phyloP scores from a whole-genome alignment of 2,329 filamentous ascomycete genomes.

The Passalora sequoiae region DNA sequence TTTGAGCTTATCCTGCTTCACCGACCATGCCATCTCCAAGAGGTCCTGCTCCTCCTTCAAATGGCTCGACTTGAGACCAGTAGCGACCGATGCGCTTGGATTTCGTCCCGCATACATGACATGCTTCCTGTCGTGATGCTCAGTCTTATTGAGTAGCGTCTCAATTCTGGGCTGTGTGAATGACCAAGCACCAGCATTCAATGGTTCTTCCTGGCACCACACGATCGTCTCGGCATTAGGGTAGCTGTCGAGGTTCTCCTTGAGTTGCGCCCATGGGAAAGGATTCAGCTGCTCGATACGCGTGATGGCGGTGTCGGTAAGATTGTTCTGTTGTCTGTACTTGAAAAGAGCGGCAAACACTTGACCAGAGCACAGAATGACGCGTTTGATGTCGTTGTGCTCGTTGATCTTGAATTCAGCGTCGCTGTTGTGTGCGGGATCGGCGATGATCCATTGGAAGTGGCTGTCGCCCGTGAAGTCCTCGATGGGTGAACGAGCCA shows the following conservation, averaged over 20 bases:
- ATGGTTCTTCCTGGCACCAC: slow-evolving; percentile 94
- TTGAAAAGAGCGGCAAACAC: slow-evolving; percentile 88
- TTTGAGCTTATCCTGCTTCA: slow-evolving; percentile 62
- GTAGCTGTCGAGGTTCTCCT: slow-evolving; percentile 94
- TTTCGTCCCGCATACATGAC: slow-evolving; percentile 95
- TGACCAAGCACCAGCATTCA: slow-evolving; percentile 95
- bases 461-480: slow-evolving; percentile 87
- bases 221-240: slow-evolving; percentile 97
- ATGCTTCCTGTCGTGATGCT: slow-evolving; percentile 89
- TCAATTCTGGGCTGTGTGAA: slow-evolving; percentile 97
- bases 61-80: slow-evolving; percentile 82
- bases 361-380: slow-evolving; percentile 91
- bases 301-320: slow-evolving; percentile 88
- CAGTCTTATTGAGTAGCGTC: slow-evolving; percentile 87
- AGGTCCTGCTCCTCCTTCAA: slow-evolving; percentile 89
- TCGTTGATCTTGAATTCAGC: slow-evolving; percentile 58
- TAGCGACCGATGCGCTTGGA: slow-evolving; percentile 89
- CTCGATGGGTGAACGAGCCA: slow-evolving; percentile 82
- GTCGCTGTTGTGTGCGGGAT: slow-evolving; percentile 73
- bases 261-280: slow-evolving; percentile 96
- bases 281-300: slow-evolving; percentile 97
- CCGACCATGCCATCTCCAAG: slow-evolving; percentile 58
- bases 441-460: slow-evolving; percentile 94
- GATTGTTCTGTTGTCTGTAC: slow-evolving; percentile 77
- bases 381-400: slow-evolving; percentile 83